phyloP scores from a whole-genome alignment of 2,329 filamentous ascomycete genomes.

The Fusarium globosum region DNA sequence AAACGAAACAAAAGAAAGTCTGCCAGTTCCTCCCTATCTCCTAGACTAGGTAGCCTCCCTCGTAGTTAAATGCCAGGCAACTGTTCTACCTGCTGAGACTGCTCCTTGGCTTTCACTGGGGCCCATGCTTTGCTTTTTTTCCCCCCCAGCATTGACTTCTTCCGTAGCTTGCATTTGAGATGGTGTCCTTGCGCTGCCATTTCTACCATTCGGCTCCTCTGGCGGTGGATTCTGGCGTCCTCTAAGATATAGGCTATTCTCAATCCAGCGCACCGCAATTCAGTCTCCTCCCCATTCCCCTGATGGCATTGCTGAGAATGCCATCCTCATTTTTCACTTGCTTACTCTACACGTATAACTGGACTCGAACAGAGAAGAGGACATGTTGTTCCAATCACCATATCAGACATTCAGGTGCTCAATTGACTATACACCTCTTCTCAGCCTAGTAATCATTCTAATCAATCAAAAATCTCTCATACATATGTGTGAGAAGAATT shows the following conservation, averaged over 20 bases:
- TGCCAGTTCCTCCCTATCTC: neutral
- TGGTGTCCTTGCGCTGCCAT: constrained; percentile 1
- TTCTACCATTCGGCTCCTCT: constrained; percentile 4
- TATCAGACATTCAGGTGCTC: neutral
- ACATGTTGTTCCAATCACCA: neutral
- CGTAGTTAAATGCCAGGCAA: neutral
- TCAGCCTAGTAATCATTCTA: neutral
- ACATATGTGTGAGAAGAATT: neutral
- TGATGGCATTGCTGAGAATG: constrained; percentile 31
- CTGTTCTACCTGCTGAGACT: neutral
- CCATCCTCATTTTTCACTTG: constrained; percentile 7
- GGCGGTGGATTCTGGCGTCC: neutral
- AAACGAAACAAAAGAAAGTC: constrained; percentile 29
- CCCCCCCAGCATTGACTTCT: neutral
- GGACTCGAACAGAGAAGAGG: neutral
- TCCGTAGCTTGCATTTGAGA: constrained; percentile 12
- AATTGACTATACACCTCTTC: neutral
- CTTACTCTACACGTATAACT: neutral
- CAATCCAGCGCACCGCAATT: constrained; percentile 24
- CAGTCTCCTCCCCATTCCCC: neutral
- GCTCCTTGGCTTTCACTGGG: neutral
- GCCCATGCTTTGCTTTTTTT: constrained; percentile 4
- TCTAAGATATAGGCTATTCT: constrained; percentile 25
- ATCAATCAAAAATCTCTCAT: neutral
- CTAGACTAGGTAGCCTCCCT: neutral